Evolutionary conservation across 179 eudicot species (phyloP).

Genomic region (Vitellaria paradoxa): DNA sequence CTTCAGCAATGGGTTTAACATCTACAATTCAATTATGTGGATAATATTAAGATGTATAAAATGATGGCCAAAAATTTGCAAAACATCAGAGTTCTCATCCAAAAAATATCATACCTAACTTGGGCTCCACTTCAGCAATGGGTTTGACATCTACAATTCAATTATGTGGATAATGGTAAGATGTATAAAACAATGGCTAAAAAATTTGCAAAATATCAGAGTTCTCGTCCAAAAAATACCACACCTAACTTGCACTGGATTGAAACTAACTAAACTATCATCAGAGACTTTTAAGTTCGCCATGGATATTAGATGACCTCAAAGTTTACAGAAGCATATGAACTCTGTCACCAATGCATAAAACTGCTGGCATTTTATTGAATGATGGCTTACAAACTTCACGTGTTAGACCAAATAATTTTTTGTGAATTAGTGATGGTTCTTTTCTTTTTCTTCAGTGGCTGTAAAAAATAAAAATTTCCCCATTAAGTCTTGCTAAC

Average conservation of each 20-base stretch:
- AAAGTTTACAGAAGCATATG: too few species aligned
- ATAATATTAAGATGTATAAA: background rate
- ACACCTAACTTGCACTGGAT: background rate
- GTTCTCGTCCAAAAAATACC: background rate
- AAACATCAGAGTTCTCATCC: background rate
- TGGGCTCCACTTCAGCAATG: constrained; percentile 13
- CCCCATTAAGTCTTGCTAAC: too few species aligned
- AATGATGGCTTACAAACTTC: too few species aligned
- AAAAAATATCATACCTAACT: background rate
- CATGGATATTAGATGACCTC: too few species aligned
- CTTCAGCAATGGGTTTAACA: constrained; percentile 16
- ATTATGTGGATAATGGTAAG: background rate
- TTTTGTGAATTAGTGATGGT: too few species aligned
- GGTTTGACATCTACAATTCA: constrained; percentile 13
- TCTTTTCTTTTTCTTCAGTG: too few species aligned
- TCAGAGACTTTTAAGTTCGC: too few species aligned
- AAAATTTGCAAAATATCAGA: background rate
- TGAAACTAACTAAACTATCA: background rate
- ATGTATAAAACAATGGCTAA: background rate
- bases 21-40: background rate
- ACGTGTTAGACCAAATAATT: too few species aligned
- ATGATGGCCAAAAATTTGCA: background rate
- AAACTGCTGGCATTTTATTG: too few species aligned
- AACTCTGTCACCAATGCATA: too few species aligned
- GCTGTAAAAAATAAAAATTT: too few species aligned